Evolutionary conservation across 192 early-diverging fungal genomes (phyloP).

Genomic region (Coemansia sp.): DNA sequence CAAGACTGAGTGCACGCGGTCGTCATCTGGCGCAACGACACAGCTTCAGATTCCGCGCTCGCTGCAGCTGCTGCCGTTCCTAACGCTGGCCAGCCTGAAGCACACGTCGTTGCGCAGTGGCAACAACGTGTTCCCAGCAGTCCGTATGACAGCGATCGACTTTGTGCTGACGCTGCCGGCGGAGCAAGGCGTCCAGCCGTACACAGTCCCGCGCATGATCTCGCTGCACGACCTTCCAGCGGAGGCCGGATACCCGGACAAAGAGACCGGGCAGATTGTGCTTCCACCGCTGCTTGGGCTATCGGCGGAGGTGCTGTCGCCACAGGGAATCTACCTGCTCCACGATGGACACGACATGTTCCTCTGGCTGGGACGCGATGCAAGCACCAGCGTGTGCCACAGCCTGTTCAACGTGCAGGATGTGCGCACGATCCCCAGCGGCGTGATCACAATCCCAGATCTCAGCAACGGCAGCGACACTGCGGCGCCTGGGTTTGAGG

Average conservation of each 20-base stretch:
- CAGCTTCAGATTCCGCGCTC: slow-evolving; percentile 85
- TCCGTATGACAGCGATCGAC: slow-evolving; percentile 80
- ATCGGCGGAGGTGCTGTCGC: slow-evolving; percentile 81
- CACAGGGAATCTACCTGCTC: slow-evolving; percentile 84
- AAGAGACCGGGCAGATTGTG: slow-evolving; percentile 58
- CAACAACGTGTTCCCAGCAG: slow-evolving; percentile 72
- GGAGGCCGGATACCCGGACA: slow-evolving; percentile 52
- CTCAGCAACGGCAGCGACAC: slow-evolving; percentile 68
- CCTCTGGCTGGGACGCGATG: slow-evolving; percentile 86
- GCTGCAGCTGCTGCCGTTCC: slow-evolving; percentile 80
- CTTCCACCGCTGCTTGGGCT: slow-evolving; percentile 80
- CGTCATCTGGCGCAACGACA: slow-evolving; percentile 69
- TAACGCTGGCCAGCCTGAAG: slow-evolving; percentile 82
- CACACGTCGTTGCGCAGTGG: slow-evolving; percentile 66
- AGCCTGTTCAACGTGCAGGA: slow-evolving; percentile 64
- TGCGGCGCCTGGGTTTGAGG: slow-evolving; percentile 64
- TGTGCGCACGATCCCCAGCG: slow-evolving; percentile 44
- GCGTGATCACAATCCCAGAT: slow-evolving; percentile 73
- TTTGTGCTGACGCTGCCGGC: slow-evolving; percentile 78
- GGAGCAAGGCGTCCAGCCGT: slow-evolving; percentile 68
- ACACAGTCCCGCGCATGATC: slow-evolving; percentile 78
- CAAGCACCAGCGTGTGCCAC: slow-evolving; percentile 68
- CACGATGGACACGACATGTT: slow-evolving; percentile 82
- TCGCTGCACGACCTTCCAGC: slow-evolving; percentile 78
- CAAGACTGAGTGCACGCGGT: slow-evolving; percentile 75